These are phyloP conservation scores for Cutaneotrichosporon curvatum DNA, from an alignment of 1,284 basidiomycete genomes.

Conservation along the genomic window DNA sequence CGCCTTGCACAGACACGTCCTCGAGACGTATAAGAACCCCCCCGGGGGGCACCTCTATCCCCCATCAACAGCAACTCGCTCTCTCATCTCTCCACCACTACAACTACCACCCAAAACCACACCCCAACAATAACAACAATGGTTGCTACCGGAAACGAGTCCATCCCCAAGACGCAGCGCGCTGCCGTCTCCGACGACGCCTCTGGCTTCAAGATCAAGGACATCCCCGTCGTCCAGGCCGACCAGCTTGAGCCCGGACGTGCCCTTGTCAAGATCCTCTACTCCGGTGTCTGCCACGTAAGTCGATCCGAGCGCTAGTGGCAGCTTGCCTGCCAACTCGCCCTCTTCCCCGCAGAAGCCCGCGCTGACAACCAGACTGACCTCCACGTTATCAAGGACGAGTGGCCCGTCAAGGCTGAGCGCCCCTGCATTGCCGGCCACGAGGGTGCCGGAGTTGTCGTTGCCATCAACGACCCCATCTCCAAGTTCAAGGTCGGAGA, in stretches of 20 bases:
- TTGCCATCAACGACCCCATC: constrained; percentile 68
- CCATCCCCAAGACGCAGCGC: constrained; percentile 22
- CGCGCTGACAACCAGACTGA: constrained; percentile 60
- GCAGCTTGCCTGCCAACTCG: not conserved
- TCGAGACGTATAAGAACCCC: constrained; percentile 2
- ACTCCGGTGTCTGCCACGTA: constrained; percentile 53
- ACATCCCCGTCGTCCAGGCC: constrained; percentile 20
- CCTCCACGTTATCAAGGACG: constrained; percentile 59
- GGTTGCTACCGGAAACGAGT: constrained; percentile 11
- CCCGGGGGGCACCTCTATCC: not conserved
- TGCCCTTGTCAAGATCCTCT: constrained; percentile 34
- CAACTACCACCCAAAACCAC: constrained; percentile 5
- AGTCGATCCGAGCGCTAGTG: constrained; percentile 1
- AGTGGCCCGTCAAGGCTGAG: constrained; percentile 64
- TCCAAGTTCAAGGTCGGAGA: constrained; percentile 41
- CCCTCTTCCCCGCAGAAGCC: not conserved
- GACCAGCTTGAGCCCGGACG: constrained; percentile 20
- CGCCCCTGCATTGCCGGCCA: constrained; percentile 70
- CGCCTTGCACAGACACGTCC: too few relatives aligned
- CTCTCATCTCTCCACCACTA: constrained; percentile 3
- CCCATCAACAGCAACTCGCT: too few relatives aligned
- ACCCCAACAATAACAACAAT: constrained; percentile 9
- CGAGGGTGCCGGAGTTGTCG: constrained; percentile 51
- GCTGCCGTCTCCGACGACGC: constrained; percentile 21
- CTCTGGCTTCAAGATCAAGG: constrained; percentile 16